phyloP scores from a whole-genome alignment of 179 eudicot genomes.

The Silene vulgaris region DNA sequence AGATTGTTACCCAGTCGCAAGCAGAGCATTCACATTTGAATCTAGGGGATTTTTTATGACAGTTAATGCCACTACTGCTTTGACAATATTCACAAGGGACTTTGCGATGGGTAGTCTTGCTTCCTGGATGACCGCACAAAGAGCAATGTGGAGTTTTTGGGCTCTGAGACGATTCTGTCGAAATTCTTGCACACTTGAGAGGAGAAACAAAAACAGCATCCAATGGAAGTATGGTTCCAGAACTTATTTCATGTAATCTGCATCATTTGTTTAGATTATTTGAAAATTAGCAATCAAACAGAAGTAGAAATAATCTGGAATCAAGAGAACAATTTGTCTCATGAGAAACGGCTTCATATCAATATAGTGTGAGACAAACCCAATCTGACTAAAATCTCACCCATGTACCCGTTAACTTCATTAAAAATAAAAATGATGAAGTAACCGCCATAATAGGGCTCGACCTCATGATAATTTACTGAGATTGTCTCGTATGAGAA shows the following conservation, averaged over 20 bases:
- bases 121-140: slow-evolving; percentile 93
- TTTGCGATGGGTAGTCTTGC: slow-evolving; percentile 58
- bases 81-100: slow-evolving; percentile 60
- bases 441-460: too few species aligned
- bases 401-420: too few species aligned
- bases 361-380: background rate
- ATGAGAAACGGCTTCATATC: background rate
- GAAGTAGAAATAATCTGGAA: background rate
- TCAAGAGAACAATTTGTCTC: background rate
- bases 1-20: slow-evolving; percentile 55
- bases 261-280: background rate
- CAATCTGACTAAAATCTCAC: too few species aligned
- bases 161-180: slow-evolving; percentile 32
- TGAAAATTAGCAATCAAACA: background rate
- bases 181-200: slow-evolving; percentile 24
- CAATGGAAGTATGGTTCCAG: slow-evolving; percentile 31
- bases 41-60: slow-evolving; percentile 50
- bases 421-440: too few species aligned
- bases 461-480: too few species aligned
- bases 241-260: slow-evolving; percentile 70
- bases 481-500: background rate
- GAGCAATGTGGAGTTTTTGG: slow-evolving; percentile 70
- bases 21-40: slow-evolving; percentile 65
- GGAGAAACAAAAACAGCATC: slow-evolving; percentile 22
- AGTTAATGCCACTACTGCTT: slow-evolving; percentile 38